Evolutionary conservation across 2,329 filamentous ascomycete genomes (phyloP), one percentile per base, ranked within the genome.

Genomic region (Penicillium olsonii): DNA sequence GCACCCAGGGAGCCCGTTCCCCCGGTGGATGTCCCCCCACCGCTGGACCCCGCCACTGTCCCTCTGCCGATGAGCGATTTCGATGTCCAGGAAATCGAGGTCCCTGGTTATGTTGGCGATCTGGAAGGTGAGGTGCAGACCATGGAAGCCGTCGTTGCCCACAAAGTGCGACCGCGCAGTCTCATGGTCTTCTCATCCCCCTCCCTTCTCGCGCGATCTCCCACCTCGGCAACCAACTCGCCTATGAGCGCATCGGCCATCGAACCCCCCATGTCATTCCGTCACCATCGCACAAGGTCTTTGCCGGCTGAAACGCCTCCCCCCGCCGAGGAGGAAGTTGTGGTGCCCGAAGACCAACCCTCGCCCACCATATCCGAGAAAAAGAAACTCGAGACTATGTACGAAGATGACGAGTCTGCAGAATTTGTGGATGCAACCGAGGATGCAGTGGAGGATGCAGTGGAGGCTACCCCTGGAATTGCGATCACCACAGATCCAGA

Each of bases 61-160:
- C 61, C 68, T 15, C 50, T 69, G 19, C 68, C 70, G 3, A 61
- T 64, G 46, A 55, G 44, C 35, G 60, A 67, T 40, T 56, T 65
- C 38, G 60, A 64, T 71, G 67, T 81, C 3, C 47, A 56, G 31
- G 90, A 95, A 65, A 94, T 95, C 35, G 88, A 94, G 62, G 81
- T 90, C 37, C 87, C 88, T 3, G 87, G 87, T 0, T 76, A 90
- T 5, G 82, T 80, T 1, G 69, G 68, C 11, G 79, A 84, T 56
- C 83, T 78, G 48, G 84, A 89, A 48, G 84, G 86, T 12, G 86
- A 67, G 35, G 56, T 65, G 11, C 63, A 68, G 47, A 75, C 52
- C 59, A 76, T 61, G 64, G 50, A 63, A 50, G 68, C 62, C 15
- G 59, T 64, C 15, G 66, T 66, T 45, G 74, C 60, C 49, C 74